Evolutionary conservation across 2,329 filamentous ascomycete species (phyloP), one percentile per base, ranked within the genome.

Genomic region (Thelonectria discophora): DNA sequence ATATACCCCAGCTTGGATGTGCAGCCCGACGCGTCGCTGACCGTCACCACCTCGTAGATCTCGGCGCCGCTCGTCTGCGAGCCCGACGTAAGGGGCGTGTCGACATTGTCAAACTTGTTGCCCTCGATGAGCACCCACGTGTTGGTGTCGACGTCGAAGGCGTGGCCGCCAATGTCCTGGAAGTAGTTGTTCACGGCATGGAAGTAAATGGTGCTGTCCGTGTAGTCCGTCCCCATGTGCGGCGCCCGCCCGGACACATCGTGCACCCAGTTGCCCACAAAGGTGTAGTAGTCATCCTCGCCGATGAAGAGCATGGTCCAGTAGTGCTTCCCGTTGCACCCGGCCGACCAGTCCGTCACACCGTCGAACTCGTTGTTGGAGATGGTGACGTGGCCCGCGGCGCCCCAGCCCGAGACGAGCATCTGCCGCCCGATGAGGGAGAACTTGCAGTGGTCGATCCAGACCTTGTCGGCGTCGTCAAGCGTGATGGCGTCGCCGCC

Each of bases 101-200:
- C 69, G 49, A 87, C 80, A 62, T 84, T 82, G 72, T 85, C 80
- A 77, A 86, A 87, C 40, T 83, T 77, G 68, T 85, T 86, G 39
- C 85, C 85, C 74, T 87, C 85, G 1, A 82, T 80, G 17, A 87
- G 75, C 34, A 84, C 78, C 66, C 76, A 77, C 40, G 71, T 76
- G 34, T 78, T 79, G 7, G 69, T 42, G 32, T 76, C 76, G 46
- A 80, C 71, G 69, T 86, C 86, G 69, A 88, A 87, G 12, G 84
- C 82, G 72, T 88, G 86, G 20, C 82, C 82, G 13, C 74, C 65
- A 6, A 65, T 69, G 73, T 81, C 82, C 34, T 81, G 79, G 76
- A 80, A 87, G 80, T 86, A 86, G 79, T 87, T 88, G 81, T 87
- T 87, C 69, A 86, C 82, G 18, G 82, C 82, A 73, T 88, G 86